Percentiles rank a stretch among this genome's conserved stretches.
Evolutionary conservation across 345 rosid genomes (phyloP).

Genomic region (Eucalyptus marginata): DNA sequence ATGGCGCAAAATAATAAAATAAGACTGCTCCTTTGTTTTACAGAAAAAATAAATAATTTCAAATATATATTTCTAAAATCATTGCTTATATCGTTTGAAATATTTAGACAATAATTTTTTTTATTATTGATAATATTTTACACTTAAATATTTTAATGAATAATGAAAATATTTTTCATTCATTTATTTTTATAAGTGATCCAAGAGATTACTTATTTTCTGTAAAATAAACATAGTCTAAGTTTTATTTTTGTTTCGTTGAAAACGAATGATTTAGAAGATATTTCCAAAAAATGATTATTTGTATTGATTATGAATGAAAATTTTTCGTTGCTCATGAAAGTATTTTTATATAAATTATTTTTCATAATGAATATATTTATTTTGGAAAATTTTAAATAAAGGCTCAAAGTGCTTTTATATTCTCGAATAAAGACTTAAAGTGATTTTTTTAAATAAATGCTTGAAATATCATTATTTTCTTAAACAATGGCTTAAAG

Average conservation of each 20-base stretch:
- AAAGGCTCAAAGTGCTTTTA: fast-evolving
- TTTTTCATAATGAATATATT: too few relatives aligned
- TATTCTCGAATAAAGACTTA: too few relatives aligned
- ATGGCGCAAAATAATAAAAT: not conserved
- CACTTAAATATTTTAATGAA: too few relatives aligned
- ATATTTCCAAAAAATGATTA: too few relatives aligned
- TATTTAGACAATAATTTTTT: not conserved
- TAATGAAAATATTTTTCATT: too few relatives aligned
- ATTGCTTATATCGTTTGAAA: fast-evolving
- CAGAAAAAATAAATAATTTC: not conserved
- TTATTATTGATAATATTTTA: not conserved
- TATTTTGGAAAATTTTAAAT: too few relatives aligned
- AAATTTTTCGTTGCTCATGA: fast-evolving
- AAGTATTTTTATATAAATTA: too few relatives aligned
- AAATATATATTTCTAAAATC: not conserved
- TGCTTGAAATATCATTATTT: too few relatives aligned
- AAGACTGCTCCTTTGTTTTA: not conserved
- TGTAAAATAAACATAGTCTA: not conserved
- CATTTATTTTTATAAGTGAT: not conserved
- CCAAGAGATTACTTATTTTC: not conserved
- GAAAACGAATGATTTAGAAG: too few relatives aligned
- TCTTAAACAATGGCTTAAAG: fast-evolving
- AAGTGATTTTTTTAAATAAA: too few relatives aligned
- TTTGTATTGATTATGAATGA: too few relatives aligned
- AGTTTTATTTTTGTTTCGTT: not conserved